Base-by-base conservation (phyloP, 805 yeast genomes). In the Clavispora fructus region DNA sequence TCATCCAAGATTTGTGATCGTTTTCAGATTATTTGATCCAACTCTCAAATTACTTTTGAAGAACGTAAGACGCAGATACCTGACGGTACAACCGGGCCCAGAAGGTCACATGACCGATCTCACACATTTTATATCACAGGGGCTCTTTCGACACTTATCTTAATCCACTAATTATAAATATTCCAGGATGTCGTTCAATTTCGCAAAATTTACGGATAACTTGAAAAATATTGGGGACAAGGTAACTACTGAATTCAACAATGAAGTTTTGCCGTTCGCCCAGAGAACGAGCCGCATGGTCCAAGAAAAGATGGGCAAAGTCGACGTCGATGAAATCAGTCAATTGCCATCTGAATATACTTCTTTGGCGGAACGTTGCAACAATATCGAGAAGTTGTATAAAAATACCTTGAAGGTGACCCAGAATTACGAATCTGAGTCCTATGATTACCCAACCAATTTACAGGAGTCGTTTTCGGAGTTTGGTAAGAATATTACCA, bases 321-420 rank as follows among this genome's bases (percentile, higher is more conserved):
- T 83, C 33, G 69, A 66, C 50, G 63, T 62, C 27, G 88, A 84
- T 44, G 95, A 88, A 60, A 84, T 86, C 58, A 64, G 69, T 47
- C 91, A 87, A 61, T 75, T 88, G 53, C 96, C 96, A 29, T 80
- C 82, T 47, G 96, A 88, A 63, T 88, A 87, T 63, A 73, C 84
- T 41, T 74, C 68, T 31, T 63, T 71, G 52, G 73, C 75, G 6
- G 54, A 48, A 38, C 61, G 59, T 51, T 71, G 75, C 51, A 69
- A 70, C 58, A 65, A 65, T 47, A 65, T 69, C 47, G 76, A 71
- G 46, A 63, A 58, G 35, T 58, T 71, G 47, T 73, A 71, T 59
- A 64, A 66, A 55, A 71, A 73, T 49, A 68, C 69, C 19, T 65
- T 71, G 55, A 70, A 68, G 51, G 65, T 70, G 43, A 69, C 72